phyloP scores from a whole-genome alignment of 1,139 yeast species.

The Suhomyces guaymorum region DNA sequence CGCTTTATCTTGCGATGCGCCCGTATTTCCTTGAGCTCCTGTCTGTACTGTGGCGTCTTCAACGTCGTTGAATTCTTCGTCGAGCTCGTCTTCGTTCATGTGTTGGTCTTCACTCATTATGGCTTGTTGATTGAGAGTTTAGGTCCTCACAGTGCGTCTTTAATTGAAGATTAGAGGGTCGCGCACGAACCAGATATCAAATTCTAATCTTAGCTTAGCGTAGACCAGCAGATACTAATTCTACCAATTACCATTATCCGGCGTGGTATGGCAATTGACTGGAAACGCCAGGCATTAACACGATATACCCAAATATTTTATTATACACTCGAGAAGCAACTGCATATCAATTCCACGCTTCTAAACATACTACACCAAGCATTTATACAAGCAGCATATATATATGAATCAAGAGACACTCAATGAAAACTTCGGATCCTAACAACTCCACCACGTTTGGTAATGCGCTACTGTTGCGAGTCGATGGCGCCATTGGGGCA shows the following conservation, averaged over 20 bases:
- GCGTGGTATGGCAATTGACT: too few relatives aligned
- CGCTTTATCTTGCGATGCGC: too few relatives aligned
- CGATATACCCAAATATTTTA: too few relatives aligned
- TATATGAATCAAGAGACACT: too few relatives aligned
- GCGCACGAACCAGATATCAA: conserved; percentile 1
- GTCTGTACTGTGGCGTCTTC: conserved; percentile 11
- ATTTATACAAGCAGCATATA: too few relatives aligned
- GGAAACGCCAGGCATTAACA: too few relatives aligned
- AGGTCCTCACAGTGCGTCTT: not conserved
- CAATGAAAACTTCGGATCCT: conserved; percentile 11
- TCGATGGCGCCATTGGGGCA: conserved; percentile 92
- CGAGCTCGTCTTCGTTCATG: conserved; percentile 35
- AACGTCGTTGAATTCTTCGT: conserved; percentile 20
- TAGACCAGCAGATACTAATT: too few relatives aligned
- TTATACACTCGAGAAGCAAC: too few relatives aligned
- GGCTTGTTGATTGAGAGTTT: not conserved
- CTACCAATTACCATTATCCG: too few relatives aligned
- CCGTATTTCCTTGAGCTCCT: conserved; percentile 1
- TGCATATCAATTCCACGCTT: too few relatives aligned
- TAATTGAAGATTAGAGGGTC: conserved; percentile 1
- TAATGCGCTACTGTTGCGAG: conserved; percentile 77
- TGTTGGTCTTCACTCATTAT: conserved; percentile 13
- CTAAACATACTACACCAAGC: too few relatives aligned
- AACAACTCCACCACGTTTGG: conserved; percentile 61
- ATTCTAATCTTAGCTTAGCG: too few relatives aligned